Percentiles rank a stretch among this genome's conserved stretches.
Evolutionary conservation across 768 basidiomycete species (phyloP).

Genomic region (Boletus tylopilopsis): DNA sequence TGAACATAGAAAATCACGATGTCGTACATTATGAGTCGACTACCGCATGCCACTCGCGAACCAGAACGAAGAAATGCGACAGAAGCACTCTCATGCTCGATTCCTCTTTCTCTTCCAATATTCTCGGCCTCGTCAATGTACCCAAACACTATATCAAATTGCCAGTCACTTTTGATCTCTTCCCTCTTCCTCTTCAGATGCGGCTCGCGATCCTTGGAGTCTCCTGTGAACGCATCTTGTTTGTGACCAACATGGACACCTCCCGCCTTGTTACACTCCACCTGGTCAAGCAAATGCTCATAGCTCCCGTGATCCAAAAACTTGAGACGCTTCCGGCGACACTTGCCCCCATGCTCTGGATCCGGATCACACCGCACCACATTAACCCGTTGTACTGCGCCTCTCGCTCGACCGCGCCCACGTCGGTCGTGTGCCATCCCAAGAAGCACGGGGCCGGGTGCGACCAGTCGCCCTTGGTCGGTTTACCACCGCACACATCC

Average conservation of each 20-base stretch:
- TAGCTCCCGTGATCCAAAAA: neutral
- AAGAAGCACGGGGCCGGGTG: neutral
- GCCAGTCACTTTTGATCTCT: neutral
- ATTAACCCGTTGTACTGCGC: constrained; percentile 1
- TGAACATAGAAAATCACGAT: too few species aligned
- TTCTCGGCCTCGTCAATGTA: neutral
- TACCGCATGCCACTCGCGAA: too few species aligned
- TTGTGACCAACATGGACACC: too few species aligned
- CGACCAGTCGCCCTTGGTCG: neutral
- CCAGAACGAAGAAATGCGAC: too few species aligned
- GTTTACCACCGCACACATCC: neutral
- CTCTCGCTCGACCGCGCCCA: neutral
- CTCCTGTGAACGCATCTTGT: neutral
- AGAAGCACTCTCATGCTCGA: neutral
- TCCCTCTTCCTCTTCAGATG: neutral
- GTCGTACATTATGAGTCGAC: too few species aligned
- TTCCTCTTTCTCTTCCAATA: neutral
- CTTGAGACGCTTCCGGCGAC: neutral
- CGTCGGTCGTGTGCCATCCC: constrained; percentile 1
- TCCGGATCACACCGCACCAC: neutral
- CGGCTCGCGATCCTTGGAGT: neutral
- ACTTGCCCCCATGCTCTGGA: neutral
- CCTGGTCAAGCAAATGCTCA: neutral
- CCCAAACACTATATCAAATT: neutral
- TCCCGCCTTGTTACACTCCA: too few species aligned